Evolutionary conservation across 305 asterid genomes (phyloP).

Genomic region (Fraxinus dipetala): DNA sequence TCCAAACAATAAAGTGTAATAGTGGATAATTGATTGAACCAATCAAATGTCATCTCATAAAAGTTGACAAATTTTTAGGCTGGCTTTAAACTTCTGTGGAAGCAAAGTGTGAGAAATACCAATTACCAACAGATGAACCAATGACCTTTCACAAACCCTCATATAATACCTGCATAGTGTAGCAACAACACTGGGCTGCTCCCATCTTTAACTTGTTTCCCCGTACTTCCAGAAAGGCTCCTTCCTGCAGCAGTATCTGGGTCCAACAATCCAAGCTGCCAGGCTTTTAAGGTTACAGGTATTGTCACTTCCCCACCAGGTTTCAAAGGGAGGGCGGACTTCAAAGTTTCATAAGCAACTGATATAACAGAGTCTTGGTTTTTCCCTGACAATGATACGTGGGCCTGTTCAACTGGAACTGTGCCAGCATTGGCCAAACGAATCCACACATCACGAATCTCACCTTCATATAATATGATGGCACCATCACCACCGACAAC

Average conservation of each 20-base stretch:
- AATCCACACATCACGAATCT: slow-evolving; percentile 86
- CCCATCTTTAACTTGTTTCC: slow-evolving; percentile 73
- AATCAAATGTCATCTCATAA: not conserved
- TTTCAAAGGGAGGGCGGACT: slow-evolving; percentile 77
- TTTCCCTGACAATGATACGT: slow-evolving; percentile 86
- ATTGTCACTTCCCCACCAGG: slow-evolving; percentile 96
- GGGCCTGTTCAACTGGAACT: slow-evolving; percentile 92
- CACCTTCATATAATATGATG: slow-evolving; percentile 88
- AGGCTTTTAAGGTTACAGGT: slow-evolving; percentile 84
- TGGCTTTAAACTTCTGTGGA: not conserved
- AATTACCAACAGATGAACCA: slow-evolving; percentile 7
- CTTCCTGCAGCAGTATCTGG: slow-evolving; percentile 55
- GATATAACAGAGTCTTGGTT: slow-evolving; percentile 88
- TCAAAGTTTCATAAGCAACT: slow-evolving; percentile 64
- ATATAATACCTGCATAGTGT: slow-evolving; percentile 82
- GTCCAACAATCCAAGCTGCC: slow-evolving; percentile 80
- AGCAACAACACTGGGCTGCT: slow-evolving; percentile 82
- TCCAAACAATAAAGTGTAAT: not conserved
- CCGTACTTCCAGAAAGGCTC: slow-evolving; percentile 49
- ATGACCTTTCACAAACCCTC: slow-evolving; percentile 12
- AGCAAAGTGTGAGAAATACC: not conserved
- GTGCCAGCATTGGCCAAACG: slow-evolving; percentile 95
- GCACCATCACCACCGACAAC: slow-evolving; percentile 93
- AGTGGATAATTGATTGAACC: not conserved
- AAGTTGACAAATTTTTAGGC: not conserved